Conservation (phyloP, 2,329 filamentous ascomycete genomes). For the Aspergillus niger region DNA sequence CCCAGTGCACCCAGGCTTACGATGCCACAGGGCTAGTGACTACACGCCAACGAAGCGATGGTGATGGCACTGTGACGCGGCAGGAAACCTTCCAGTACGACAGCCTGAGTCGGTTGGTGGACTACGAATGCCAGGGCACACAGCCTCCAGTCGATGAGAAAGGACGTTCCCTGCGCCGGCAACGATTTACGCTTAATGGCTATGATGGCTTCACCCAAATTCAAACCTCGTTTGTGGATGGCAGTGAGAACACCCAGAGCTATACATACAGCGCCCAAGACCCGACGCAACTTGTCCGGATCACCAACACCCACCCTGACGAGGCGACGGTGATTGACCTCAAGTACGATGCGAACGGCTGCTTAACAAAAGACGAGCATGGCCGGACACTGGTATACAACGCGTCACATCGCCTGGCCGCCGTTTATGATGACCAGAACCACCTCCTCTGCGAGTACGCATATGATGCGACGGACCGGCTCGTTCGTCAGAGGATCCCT, state of each 20-base stretch:
- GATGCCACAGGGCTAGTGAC: neutral
- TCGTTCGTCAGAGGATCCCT: neutral
- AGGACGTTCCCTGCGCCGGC: neutral
- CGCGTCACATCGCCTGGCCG: neutral
- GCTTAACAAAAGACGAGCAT: neutral
- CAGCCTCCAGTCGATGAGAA: neutral
- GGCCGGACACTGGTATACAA: neutral
- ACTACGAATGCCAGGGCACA: conserved; percentile 1
- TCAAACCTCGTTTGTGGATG: neutral
- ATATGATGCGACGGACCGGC: neutral
- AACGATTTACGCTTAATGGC: neutral
- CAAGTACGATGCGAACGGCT: neutral
- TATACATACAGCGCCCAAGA: neutral
- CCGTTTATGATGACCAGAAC: neutral
- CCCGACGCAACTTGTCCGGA: neutral
- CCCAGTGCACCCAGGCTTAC: neutral
- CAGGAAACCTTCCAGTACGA: neutral
- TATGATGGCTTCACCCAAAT: neutral
- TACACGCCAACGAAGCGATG: neutral
- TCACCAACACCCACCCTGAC: neutral
- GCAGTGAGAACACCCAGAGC: neutral
- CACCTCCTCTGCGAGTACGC: neutral
- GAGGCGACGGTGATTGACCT: neutral
- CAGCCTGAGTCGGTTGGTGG: neutral
- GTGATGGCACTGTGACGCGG: neutral